phyloP scores from a whole-genome alignment of 192 early-diverging fungal genomes.

The Coemansia sp. region DNA sequence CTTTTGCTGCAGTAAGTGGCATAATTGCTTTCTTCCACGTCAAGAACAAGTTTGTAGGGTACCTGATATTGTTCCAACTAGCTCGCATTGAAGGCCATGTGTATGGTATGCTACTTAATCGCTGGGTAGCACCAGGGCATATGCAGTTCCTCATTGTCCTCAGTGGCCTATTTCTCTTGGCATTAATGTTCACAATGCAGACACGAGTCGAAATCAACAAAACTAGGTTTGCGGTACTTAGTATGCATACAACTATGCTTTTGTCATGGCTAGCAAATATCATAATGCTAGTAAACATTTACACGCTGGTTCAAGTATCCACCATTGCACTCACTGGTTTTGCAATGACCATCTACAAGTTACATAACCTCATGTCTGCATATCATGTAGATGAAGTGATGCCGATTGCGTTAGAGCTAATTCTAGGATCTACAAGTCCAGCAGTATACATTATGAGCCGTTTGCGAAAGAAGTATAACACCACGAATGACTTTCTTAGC shows the following conservation, averaged over 20 bases:
- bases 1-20: no score
- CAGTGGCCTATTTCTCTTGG: neutral
- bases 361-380: no score
- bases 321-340: neutral
- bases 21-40: no score
- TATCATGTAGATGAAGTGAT: no score
- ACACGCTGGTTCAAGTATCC: neutral
- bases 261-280: neutral
- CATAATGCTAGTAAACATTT: neutral
- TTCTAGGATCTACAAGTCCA: no score
- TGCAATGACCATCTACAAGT: neutral
- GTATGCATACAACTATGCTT: neutral
- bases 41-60: no score
- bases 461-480: no score
- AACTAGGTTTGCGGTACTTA: neutral
- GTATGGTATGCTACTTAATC: neutral
- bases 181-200: neutral
- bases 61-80: no score
- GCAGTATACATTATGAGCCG: no score
- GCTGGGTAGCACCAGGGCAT: neutral
- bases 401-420: no score
- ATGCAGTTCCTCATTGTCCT: neutral
- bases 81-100: no score
- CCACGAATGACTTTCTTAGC: no score
- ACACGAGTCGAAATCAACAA: neutral